phyloP scores from a whole-genome alignment of 2,329 filamentous ascomycete genomes.

The Aspergillus bombycis region DNA sequence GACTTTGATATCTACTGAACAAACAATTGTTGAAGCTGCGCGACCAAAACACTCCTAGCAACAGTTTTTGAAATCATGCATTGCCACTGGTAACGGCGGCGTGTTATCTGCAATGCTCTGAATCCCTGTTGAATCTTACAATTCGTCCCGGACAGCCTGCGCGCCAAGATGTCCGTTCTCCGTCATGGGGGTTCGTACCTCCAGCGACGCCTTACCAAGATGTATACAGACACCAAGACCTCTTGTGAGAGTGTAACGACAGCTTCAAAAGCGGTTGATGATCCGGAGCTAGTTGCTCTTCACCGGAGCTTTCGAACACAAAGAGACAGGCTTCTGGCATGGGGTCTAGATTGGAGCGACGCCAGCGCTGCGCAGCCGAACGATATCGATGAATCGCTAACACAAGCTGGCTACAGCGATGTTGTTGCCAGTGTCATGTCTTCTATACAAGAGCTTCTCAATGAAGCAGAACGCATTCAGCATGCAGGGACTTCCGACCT shows the following conservation, averaged over 20 bases:
- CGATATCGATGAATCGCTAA: constrained; percentile 66
- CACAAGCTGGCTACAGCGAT: constrained; percentile 64
- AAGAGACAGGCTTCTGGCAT: constrained; percentile 65
- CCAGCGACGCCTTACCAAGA: constrained; percentile 58
- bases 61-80: constrained; percentile 2
- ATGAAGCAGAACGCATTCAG: constrained; percentile 63
- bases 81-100: constrained; percentile 11
- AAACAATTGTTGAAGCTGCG: constrained; percentile 3
- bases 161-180: constrained; percentile 50
- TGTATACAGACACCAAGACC: constrained; percentile 67
- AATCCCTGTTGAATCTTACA: constrained; percentile 13
- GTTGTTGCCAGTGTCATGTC: constrained; percentile 66
- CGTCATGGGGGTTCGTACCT: constrained; percentile 49
- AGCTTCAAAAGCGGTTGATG: constrained; percentile 51
- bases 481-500: constrained; percentile 46
- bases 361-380: constrained; percentile 58
- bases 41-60: constrained; percentile 1
- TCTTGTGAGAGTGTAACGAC: constrained; percentile 60
- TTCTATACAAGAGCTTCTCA: constrained; percentile 65
- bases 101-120: constrained; percentile 20
- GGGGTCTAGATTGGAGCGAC: constrained; percentile 69
- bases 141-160: constrained; percentile 16
- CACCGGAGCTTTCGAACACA: constrained; percentile 65
- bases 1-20: constrained; percentile 1
- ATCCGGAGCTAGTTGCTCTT: constrained; percentile 58